These are phyloP conservation scores for Podaxis pistillaris DNA, from an alignment of 768 basidiomycete genomes.

Conservation along the genomic window DNA sequence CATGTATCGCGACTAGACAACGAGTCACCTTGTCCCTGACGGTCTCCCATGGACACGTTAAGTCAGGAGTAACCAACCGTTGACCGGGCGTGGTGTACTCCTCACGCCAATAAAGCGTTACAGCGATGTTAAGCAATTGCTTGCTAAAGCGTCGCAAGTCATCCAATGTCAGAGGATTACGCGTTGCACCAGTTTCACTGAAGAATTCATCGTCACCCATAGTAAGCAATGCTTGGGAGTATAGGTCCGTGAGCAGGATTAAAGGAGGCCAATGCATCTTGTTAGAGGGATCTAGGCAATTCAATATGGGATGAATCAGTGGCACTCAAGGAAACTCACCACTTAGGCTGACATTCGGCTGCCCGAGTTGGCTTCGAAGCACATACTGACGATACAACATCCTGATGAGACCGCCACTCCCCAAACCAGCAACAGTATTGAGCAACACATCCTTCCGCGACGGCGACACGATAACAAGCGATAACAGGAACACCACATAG, in stretches of 20 bases:
- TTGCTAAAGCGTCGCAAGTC: conserved; percentile 75
- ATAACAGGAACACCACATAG: conserved; percentile 57
- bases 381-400: conserved; percentile 75
- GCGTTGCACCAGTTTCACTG: conserved; percentile 33
- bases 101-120: conserved; percentile 57
- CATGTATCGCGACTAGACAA: conserved; percentile 80
- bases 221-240: conserved; percentile 80
- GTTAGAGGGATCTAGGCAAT: conserved; percentile 41
- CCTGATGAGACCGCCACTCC: conserved; percentile 62
- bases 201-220: conserved; percentile 99
- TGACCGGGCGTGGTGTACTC: conserved; percentile 30
- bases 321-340: conserved; percentile 21
- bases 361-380: conserved; percentile 58
- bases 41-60: conserved; percentile 59
- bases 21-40: conserved; percentile 74
- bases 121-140: conserved; percentile 83
- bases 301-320: background rate
- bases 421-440: conserved; percentile 44
- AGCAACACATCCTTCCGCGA: conserved; percentile 56
- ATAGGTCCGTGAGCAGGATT: conserved; percentile 77
- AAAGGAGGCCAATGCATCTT: conserved; percentile 62
- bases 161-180: conserved; percentile 80
- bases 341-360: conserved; percentile 37
- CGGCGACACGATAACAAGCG: conserved; percentile 62
- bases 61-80: conserved; percentile 20